Conservation (phyloP, 2,329 filamentous ascomycete species). For the Tolypocladium amazonense region DNA sequence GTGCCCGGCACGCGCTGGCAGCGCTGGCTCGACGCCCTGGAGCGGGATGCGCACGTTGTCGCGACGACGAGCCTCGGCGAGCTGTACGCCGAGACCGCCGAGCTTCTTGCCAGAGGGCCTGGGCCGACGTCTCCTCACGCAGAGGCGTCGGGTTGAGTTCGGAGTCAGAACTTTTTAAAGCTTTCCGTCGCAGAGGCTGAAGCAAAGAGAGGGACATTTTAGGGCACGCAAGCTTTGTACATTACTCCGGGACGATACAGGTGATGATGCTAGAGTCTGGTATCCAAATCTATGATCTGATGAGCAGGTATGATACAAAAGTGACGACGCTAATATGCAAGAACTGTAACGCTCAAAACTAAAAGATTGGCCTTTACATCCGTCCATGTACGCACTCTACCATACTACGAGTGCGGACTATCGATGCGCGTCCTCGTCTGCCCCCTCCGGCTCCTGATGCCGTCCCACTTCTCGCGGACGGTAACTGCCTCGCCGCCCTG, state of each 20-base stretch:
- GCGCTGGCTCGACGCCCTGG: conserved; percentile 60
- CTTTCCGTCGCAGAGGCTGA: background rate
- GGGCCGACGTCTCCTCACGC: background rate
- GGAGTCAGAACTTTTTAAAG: no score
- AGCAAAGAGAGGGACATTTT: background rate
- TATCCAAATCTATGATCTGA: background rate
- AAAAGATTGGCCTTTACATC: background rate
- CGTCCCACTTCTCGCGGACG: conserved; percentile 30
- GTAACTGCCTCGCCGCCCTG: conserved; percentile 33
- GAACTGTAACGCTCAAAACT: background rate
- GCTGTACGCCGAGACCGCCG: conserved; percentile 44
- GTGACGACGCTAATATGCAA: background rate
- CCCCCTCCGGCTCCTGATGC: conserved; percentile 23
- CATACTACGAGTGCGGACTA: background rate
- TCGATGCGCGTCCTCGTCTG: conserved; percentile 1
- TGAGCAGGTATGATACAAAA: background rate
- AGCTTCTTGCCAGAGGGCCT: conserved; percentile 27
- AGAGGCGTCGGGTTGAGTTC: background rate
- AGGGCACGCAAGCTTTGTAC: background rate
- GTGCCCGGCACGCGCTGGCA: conserved; percentile 55
- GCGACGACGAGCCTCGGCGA: conserved; percentile 55
- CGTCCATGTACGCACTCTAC: background rate
- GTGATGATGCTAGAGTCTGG: background rate
- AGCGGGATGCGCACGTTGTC: conserved; percentile 49
- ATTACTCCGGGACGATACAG: background rate